Conservation (phyloP, 108 stramenopile genomes). For the Nitzschia palea region DNA sequence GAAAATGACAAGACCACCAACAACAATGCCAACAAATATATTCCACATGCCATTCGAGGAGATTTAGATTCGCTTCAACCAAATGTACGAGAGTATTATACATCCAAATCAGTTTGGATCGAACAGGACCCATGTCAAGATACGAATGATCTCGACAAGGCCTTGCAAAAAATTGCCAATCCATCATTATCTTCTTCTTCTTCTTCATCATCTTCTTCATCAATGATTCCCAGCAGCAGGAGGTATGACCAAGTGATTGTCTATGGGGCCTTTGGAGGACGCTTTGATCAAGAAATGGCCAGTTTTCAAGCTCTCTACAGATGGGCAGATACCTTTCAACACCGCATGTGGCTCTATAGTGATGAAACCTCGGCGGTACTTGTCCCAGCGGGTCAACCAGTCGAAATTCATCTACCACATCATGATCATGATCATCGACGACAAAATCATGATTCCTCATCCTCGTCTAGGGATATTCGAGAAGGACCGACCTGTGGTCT, state of each 20-base stretch:
- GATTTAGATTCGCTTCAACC: slow-evolving; percentile 89
- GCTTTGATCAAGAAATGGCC: slow-evolving; percentile 91
- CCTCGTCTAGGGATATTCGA: slow-evolving; percentile 27
- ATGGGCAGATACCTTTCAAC: slow-evolving; percentile 52
- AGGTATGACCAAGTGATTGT: slow-evolving; percentile 35
- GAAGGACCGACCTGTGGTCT: slow-evolving; percentile 87
- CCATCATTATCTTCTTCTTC: background rate
- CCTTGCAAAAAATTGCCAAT: slow-evolving; percentile 13
- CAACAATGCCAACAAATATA: slow-evolving; percentile 1
- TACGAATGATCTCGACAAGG: slow-evolving; percentile 90
- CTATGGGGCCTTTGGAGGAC: slow-evolving; percentile 86
- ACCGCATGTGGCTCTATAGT: slow-evolving; percentile 57
- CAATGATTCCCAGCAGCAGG: background rate
- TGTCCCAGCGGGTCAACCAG: slow-evolving; percentile 38
- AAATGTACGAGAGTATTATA: slow-evolving; percentile 69
- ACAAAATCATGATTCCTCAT: background rate
- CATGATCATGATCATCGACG: slow-evolving; percentile 24
- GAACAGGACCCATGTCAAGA: slow-evolving; percentile 70
- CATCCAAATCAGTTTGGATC: slow-evolving; percentile 50
- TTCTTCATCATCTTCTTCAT: background rate
- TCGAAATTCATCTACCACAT: slow-evolving; percentile 54
- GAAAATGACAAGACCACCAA: background rate
- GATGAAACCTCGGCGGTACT: slow-evolving; percentile 75
- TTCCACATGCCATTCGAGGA: slow-evolving; percentile 88
- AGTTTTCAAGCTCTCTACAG: slow-evolving; percentile 63